These are phyloP conservation scores for Annona squamosa DNA, from an alignment of 164 flowering plant genomes.

Conservation along the genomic window DNA sequence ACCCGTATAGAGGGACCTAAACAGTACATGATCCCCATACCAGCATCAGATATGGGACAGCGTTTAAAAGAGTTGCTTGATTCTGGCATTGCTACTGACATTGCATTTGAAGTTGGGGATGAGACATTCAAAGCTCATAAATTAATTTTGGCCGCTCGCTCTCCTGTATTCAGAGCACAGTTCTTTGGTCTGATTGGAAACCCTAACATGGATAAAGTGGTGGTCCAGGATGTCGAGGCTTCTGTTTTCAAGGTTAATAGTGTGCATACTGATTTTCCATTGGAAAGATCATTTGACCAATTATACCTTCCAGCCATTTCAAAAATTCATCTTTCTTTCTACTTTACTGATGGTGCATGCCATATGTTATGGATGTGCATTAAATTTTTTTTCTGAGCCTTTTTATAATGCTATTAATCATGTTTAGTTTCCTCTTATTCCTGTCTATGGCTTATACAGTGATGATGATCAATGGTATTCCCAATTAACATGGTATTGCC, in stretches of 20 bases:
- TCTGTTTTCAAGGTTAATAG: conserved; percentile 66
- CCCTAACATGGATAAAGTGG: conserved; percentile 51
- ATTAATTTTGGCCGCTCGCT: conserved; percentile 86
- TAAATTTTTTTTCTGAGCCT: too few relatives aligned
- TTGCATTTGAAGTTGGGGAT: conserved; percentile 62
- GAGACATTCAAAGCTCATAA: conserved; percentile 81
- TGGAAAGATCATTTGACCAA: not conserved
- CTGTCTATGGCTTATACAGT: too few relatives aligned
- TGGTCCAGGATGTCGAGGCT: conserved; percentile 63
- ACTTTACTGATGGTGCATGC: too few relatives aligned
- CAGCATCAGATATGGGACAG: conserved; percentile 76
- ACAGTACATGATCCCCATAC: conserved; percentile 39
- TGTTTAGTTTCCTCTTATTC: too few relatives aligned
- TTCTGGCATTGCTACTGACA: conserved; percentile 60
- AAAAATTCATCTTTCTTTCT: not conserved
- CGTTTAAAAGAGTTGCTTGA: conserved; percentile 50
- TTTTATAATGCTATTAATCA: too few relatives aligned
- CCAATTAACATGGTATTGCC: too few relatives aligned
- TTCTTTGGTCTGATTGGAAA: conserved; percentile 81
- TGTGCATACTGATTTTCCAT: not conserved
- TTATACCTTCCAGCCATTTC: not conserved
- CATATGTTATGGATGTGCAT: too few relatives aligned
- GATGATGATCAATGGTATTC: too few relatives aligned
- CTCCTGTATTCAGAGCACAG: conserved; percentile 90
- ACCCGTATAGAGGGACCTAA: conserved; percentile 63